A percentile compares a stretch with the other conserved stretches of the same genome.
These are phyloP conservation scores for Colletotrichum phormii DNA, from an alignment of 2,329 filamentous ascomycete genomes.

Conservation along the genomic window DNA sequence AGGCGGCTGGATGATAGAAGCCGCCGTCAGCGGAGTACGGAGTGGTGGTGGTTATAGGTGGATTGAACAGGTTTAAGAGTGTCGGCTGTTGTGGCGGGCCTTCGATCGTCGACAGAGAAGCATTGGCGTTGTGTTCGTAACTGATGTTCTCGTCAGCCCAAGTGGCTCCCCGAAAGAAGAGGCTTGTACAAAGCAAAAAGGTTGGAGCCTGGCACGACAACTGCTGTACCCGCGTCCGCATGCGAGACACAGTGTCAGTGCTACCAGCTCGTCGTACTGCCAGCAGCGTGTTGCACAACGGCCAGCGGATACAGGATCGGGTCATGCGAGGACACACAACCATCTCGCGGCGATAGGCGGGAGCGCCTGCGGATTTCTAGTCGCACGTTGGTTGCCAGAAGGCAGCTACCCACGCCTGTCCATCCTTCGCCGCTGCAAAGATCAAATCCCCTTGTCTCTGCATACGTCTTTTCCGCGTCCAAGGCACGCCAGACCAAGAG, in stretches of 20 bases:
- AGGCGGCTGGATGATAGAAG: slow-evolving; percentile 60
- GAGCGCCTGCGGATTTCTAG: slow-evolving; percentile 46
- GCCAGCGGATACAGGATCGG: slow-evolving; percentile 53
- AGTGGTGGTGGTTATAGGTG: slow-evolving; percentile 58
- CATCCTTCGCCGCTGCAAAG: slow-evolving; percentile 10
- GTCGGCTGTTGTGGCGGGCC: slow-evolving; percentile 61
- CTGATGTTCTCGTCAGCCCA: slow-evolving; percentile 51
- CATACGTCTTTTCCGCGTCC: not conserved
- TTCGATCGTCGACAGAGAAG: slow-evolving; percentile 65
- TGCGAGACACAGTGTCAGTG: slow-evolving; percentile 47
- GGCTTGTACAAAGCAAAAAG: slow-evolving; percentile 39
- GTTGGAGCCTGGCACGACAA: slow-evolving; percentile 47
- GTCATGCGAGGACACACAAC: slow-evolving; percentile 48
- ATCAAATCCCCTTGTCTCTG: slow-evolving; percentile 16
- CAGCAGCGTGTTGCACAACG: slow-evolving; percentile 57
- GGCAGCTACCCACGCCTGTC: slow-evolving; percentile 49
- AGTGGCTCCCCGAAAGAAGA: slow-evolving; percentile 20
- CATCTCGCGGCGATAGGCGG: slow-evolving; percentile 49
- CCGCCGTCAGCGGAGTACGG: slow-evolving; percentile 63
- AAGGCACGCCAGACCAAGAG: not conserved
- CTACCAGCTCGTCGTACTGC: slow-evolving; percentile 56
- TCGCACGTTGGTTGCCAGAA: slow-evolving; percentile 49
- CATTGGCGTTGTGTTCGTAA: slow-evolving; percentile 66
- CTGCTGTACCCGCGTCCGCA: slow-evolving; percentile 51
- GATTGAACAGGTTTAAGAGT: slow-evolving; percentile 64